Conservation (phyloP, 371 early-diverging fungal genomes). For the Nematocida homosporus region DNA sequence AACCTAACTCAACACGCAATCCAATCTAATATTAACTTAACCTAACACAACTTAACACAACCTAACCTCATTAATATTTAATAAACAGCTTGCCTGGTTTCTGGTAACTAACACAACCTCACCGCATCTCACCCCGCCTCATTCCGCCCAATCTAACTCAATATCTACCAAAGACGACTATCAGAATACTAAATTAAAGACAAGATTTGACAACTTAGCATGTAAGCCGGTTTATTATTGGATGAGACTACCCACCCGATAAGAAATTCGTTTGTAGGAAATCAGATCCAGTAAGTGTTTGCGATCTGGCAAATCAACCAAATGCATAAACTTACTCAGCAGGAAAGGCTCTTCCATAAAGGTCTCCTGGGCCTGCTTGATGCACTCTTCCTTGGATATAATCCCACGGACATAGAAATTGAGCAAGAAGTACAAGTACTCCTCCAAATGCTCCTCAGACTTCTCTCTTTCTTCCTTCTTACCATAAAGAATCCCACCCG, state of each 20-base stretch:
- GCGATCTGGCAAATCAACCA: slow-evolving; percentile 40
- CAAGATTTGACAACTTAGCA: too few species aligned
- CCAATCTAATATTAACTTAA: too few species aligned
- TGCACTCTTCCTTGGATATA: slow-evolving; percentile 43
- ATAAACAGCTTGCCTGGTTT: too few species aligned
- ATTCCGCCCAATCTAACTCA: too few species aligned
- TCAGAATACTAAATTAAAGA: too few species aligned
- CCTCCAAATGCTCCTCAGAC: slow-evolving; percentile 53
- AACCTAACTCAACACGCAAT: too few species aligned
- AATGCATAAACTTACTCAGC: slow-evolving; percentile 45
- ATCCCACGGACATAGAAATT: slow-evolving; percentile 30
- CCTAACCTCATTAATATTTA: too few species aligned
- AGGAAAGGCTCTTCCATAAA: slow-evolving; percentile 49
- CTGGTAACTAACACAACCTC: too few species aligned
- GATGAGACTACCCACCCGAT: slow-evolving; percentile 7
- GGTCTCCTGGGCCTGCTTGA: slow-evolving; percentile 39
- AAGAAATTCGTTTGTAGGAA: slow-evolving; percentile 40
- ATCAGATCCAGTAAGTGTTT: slow-evolving; percentile 38
- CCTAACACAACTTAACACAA: too few species aligned
- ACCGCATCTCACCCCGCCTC: too few species aligned
- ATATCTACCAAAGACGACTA: too few species aligned
- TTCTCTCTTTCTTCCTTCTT: slow-evolving; percentile 52
- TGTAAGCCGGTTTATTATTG: background rate
- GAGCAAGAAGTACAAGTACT: slow-evolving; percentile 52
- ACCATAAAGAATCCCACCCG: slow-evolving; percentile 49